Evolutionary conservation across 768 basidiomycete genomes (phyloP).

Genomic region (Phylloporus sp.): DNA sequence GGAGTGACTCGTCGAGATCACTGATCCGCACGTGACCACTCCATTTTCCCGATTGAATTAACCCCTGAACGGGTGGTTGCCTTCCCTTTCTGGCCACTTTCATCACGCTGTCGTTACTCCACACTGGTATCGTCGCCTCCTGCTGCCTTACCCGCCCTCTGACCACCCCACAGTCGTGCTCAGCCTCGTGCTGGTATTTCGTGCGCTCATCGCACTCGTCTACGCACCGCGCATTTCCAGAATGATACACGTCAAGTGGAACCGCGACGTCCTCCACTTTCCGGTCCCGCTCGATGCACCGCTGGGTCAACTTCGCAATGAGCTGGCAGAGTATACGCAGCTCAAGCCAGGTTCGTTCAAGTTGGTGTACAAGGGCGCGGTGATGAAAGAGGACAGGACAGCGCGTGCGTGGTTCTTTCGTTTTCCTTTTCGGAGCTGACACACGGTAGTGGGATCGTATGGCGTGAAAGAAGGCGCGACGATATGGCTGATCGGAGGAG

Average conservation of each 20-base stretch:
- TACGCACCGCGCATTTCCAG: too few species aligned
- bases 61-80: too few species aligned
- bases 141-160: background rate
- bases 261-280: slow-evolving; percentile 46
- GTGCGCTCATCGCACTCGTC: slow-evolving; percentile 15
- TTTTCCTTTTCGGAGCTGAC: slow-evolving; percentile 5
- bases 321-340: slow-evolving; percentile 71
- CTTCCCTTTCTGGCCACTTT: slow-evolving; percentile 14
- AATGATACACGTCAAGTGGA: slow-evolving; percentile 49
- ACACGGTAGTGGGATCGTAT: slow-evolving; percentile 63
- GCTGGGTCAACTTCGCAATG: slow-evolving; percentile 53
- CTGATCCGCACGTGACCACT: too few species aligned
- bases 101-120: slow-evolving; percentile 29
- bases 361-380: slow-evolving; percentile 84
- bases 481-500: slow-evolving; percentile 65
- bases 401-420: slow-evolving; percentile 43
- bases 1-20: too few species aligned
- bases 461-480: slow-evolving; percentile 63
- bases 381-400: slow-evolving; percentile 80
- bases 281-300: slow-evolving; percentile 52
- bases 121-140: slow-evolving; percentile 17
- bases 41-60: too few species aligned
- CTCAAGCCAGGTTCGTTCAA: slow-evolving; percentile 72
- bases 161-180: slow-evolving; percentile 16
- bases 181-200: slow-evolving; percentile 34